Conservation (phyloP, 2,329 filamentous ascomycete genomes). For the Paramyrothecium sp. region DNA sequence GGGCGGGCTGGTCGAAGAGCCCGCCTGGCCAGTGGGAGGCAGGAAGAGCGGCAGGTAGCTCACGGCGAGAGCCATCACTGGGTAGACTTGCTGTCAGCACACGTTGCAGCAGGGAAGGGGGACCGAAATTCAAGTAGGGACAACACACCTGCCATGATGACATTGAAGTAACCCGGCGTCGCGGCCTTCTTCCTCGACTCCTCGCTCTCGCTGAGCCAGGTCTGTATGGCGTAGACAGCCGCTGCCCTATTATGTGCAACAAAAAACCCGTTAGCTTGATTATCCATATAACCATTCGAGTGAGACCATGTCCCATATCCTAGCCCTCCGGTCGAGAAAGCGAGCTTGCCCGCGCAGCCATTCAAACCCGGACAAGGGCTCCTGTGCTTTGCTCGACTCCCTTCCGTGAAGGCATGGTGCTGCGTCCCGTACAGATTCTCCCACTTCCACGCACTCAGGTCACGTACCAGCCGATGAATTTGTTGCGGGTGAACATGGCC, state of each 20-base stretch:
- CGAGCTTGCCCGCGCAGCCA: neutral
- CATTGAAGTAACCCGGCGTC: constrained; percentile 70
- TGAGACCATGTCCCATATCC: neutral
- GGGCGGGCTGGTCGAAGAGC: neutral
- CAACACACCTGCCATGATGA: constrained; percentile 73
- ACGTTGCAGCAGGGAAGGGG: neutral
- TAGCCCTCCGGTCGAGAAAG: neutral
- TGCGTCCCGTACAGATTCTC: too few species aligned
- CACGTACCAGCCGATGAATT: constrained; percentile 66
- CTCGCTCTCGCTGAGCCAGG: constrained; percentile 74
- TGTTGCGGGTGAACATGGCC: constrained; percentile 90
- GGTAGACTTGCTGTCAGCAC: neutral
- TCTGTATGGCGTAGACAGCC: constrained; percentile 72
- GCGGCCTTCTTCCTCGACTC: constrained; percentile 61
- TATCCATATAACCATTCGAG: neutral
- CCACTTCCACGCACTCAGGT: neutral
- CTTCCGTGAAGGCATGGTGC: neutral
- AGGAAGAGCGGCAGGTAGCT: constrained; percentile 52
- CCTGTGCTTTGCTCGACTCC: neutral
- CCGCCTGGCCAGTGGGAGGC: constrained; percentile 27
- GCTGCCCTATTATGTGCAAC: constrained; percentile 55
- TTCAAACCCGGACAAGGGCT: constrained; percentile 4
- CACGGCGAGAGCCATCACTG: constrained; percentile 59
- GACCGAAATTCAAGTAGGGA: neutral
- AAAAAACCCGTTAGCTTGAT: neutral